Base-by-base conservation (phyloP, 495 filamentous ascomycete genomes). In the Sordaria brevicollis region DNA sequence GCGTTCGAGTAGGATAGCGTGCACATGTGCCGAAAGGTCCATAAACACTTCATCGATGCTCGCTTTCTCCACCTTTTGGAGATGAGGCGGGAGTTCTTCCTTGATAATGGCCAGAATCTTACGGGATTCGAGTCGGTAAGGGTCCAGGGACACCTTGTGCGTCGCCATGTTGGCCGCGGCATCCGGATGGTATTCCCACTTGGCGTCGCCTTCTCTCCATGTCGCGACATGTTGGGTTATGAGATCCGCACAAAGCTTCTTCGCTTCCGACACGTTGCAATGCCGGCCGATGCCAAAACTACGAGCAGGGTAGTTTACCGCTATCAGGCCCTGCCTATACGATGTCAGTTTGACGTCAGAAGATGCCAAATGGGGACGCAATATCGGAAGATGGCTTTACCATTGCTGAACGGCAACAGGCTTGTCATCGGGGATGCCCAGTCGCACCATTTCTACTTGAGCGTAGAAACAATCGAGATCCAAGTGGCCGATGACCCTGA, bases 401-500 rank as follows among this genome's bases (percentile, higher is more conserved):
- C 87, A 92, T 82, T 92, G 91, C 78, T 94, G 93, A n/a, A 99
- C 95, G 2, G 95, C 95, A 36, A 99, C 85, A 6, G 95, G 95
- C 66, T 87, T 85, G 39, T 92, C 87, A 69, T 91, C 88, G 39
- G 90, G 81, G 11, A 91, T 84, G 11, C 87, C 89, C 38, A 97
- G 84, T 8, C 96, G 89, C 4, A 96, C 89, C 85, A 92, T 93
- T 79, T 98, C 95, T 73, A 91, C 97, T 85, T 99, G 95, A 4
- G 96, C 95, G 74, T 99, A 99, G 80, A 98, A 98, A 65, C 94
- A 95, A 86, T 99, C 95, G 72, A 99, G 88, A 78, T 99, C 95
- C 70, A 98, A 86, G 76, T 97, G 95, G 21, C 93, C 92, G 66
- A 97, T 89, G 13, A 94, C 90, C 66, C 95, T 89, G 17, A 99